These are phyloP conservation scores for Aspergillus nanangensis DNA, from an alignment of 495 filamentous ascomycete genomes.

Conservation along the genomic window DNA sequence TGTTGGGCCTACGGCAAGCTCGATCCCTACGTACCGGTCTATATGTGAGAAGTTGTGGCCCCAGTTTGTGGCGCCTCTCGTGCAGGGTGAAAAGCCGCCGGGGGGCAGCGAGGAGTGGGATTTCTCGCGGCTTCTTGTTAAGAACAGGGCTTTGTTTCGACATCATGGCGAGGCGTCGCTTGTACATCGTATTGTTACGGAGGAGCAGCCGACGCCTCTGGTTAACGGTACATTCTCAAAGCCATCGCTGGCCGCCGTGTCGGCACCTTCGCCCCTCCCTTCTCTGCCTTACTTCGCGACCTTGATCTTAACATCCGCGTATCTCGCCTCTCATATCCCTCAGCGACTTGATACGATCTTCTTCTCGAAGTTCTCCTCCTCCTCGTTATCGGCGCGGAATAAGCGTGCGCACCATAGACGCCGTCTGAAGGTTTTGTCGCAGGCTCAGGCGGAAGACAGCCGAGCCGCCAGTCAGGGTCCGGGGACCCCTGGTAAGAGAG, in stretches of 20 bases:
- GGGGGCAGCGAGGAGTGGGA: constrained; percentile 58
- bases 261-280: constrained; percentile 34
- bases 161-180: constrained; percentile 71
- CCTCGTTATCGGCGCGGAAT: constrained; percentile 39
- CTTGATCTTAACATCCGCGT: constrained; percentile 78
- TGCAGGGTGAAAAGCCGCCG: constrained; percentile 29
- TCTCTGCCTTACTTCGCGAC: constrained; percentile 75
- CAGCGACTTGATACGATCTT: constrained; percentile 70
- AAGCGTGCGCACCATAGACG: constrained; percentile 55
- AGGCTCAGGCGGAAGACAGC: constrained; percentile 36
- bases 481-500: constrained; percentile 27
- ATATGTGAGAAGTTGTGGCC: constrained; percentile 69
- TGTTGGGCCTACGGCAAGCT: constrained; percentile 40
- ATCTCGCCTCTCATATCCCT: constrained; percentile 87
- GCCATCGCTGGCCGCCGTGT: constrained; percentile 21
- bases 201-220: constrained; percentile 15
- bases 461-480: constrained; percentile 22
- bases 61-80: constrained; percentile 58
- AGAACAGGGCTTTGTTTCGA: constrained; percentile 69
- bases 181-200: constrained; percentile 62
- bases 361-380: constrained; percentile 77
- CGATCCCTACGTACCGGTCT: constrained; percentile 35
- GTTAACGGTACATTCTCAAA: constrained; percentile 16
- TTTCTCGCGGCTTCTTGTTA: constrained; percentile 75
- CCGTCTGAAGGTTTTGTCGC: constrained; percentile 41